Conservation (phyloP, 164 flowering plant genomes). For the Kingdonia uniflora region DNA sequence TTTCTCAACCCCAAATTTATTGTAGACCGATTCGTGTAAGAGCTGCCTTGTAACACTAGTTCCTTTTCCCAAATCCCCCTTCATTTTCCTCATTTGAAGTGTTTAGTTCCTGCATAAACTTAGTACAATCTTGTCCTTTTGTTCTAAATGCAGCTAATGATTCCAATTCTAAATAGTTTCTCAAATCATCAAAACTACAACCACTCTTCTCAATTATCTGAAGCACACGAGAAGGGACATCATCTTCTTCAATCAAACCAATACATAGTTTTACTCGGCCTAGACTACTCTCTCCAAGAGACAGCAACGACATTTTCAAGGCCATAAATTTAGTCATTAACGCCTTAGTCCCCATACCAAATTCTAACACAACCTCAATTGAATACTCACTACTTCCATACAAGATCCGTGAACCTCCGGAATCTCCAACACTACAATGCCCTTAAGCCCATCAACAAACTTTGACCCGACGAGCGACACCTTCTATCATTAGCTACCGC, state of each 20-base stretch:
- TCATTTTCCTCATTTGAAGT: slow-evolving; percentile 48
- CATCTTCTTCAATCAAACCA: slow-evolving; percentile 18
- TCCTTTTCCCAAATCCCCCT: slow-evolving; percentile 73
- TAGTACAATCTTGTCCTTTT: slow-evolving; percentile 23
- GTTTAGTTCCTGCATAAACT: slow-evolving; percentile 29
- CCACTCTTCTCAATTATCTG: slow-evolving; percentile 25
- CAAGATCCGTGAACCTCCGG: slow-evolving; percentile 54
- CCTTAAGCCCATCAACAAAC: slow-evolving; percentile 29
- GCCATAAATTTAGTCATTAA: slow-evolving; percentile 20
- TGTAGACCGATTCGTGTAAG: slow-evolving; percentile 40
- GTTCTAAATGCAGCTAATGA: slow-evolving; percentile 12
- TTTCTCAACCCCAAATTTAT: slow-evolving; percentile 13
- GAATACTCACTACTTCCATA: slow-evolving; percentile 42
- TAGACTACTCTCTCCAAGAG: slow-evolving; percentile 45
- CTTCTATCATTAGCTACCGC: slow-evolving; percentile 70
- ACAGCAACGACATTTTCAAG: slow-evolving; percentile 23
- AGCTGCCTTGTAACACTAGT: slow-evolving; percentile 42
- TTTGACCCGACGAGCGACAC: slow-evolving; percentile 72
- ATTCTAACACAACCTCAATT: slow-evolving; percentile 34
- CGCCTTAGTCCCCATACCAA: slow-evolving; percentile 15
- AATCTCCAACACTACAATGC: slow-evolving; percentile 26
- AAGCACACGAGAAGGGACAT: slow-evolving; percentile 18
- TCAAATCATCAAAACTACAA: slow-evolving; percentile 22
- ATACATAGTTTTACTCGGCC: slow-evolving; percentile 26
- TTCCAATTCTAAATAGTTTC: slow-evolving; percentile 8